Conservation (phyloP, 306 rosid species). For the Pterocarpus santalinus region DNA sequence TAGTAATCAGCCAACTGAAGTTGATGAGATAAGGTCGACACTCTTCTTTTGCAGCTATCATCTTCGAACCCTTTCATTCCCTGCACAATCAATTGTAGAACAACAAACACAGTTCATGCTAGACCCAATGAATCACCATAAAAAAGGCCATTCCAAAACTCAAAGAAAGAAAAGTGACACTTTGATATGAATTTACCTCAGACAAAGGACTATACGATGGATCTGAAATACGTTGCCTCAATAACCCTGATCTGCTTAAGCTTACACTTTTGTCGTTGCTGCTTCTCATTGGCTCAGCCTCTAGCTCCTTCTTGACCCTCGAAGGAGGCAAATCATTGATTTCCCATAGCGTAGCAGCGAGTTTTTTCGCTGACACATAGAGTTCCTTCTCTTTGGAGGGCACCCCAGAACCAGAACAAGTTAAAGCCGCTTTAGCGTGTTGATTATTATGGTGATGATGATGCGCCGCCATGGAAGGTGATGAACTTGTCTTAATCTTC, state of each 20-base stretch:
- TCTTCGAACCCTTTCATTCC: not conserved
- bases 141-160: not conserved
- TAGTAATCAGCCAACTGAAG: not conserved
- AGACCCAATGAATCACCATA: not conserved
- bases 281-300: conserved; percentile 25
- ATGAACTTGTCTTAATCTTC: conserved; percentile 41
- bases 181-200: conserved; percentile 52
- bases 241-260: conserved; percentile 31
- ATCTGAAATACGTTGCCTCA: conserved; percentile 56
- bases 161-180: not conserved
- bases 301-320: conserved; percentile 45
- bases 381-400: conserved; percentile 52
- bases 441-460: conserved; percentile 2
- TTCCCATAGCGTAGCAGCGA: conserved; percentile 73
- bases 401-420: not conserved
- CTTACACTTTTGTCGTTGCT: conserved; percentile 25
- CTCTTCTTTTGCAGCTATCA: not conserved
- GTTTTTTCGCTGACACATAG: conserved; percentile 60
- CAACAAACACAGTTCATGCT: not conserved
- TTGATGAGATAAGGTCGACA: not conserved
- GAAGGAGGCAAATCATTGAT: conserved; percentile 52
- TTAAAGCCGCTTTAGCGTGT: conserved; percentile 4
- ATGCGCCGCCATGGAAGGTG: conserved; percentile 12
- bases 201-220: conserved; percentile 53
- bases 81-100: not conserved